These are phyloP conservation scores for Yamadazyma triangularis DNA, from an alignment of 1,139 yeast genomes.

Conservation along the genomic window DNA sequence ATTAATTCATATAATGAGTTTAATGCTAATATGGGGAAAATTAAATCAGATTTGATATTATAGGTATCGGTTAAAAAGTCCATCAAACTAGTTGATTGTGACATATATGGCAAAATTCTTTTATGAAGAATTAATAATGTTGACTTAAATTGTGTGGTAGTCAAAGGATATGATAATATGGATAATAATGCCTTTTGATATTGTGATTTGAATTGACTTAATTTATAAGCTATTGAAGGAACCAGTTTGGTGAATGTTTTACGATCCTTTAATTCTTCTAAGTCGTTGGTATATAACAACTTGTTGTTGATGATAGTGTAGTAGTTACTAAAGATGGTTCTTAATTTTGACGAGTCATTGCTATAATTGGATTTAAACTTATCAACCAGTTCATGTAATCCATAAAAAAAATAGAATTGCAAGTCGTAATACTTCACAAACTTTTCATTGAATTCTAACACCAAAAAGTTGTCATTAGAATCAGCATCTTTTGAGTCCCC, in stretches of 20 bases:
- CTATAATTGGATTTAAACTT: constrained; percentile 14
- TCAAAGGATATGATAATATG: constrained; percentile 46
- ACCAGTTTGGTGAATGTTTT: constrained; percentile 39
- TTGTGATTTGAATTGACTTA: constrained; percentile 54
- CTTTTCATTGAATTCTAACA: constrained; percentile 56
- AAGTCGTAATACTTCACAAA: constrained; percentile 59
- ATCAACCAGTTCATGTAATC: constrained; percentile 17
- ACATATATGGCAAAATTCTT: constrained; percentile 75
- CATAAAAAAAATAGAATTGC: constrained; percentile 57
- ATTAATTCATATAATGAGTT: constrained; percentile 87
- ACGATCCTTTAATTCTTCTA: constrained; percentile 20
- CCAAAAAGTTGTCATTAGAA: constrained; percentile 47
- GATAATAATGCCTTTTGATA: constrained; percentile 69
- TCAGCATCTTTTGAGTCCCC: constrained; percentile 40
- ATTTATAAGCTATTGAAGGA: constrained; percentile 53
- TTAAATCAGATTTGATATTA: constrained; percentile 54
- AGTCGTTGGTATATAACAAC: constrained; percentile 10
- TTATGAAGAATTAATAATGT: constrained; percentile 72
- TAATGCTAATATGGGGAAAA: constrained; percentile 74
- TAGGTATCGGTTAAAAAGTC: constrained; percentile 91
- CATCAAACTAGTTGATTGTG: constrained; percentile 80
- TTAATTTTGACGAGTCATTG: constrained; percentile 14
- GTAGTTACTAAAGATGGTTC: constrained; percentile 32
- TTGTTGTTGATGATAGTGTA: constrained; percentile 33
- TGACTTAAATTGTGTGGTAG: constrained; percentile 62